Base-by-base conservation (phyloP, 2,329 filamentous ascomycete genomes). In the Erysiphe pisi region DNA sequence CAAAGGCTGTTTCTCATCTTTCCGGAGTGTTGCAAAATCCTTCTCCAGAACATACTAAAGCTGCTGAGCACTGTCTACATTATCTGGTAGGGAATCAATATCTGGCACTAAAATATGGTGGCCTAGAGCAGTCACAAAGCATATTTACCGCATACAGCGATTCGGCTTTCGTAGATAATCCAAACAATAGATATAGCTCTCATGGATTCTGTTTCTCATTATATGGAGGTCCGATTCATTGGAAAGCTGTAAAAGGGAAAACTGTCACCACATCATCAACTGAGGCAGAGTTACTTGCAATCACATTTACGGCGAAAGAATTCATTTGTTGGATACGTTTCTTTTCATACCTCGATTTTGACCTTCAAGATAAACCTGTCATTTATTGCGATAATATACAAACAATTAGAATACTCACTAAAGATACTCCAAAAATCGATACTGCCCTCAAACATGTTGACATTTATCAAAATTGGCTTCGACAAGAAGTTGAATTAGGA, bases 31-130 rank as follows among this genome's bases (percentile, higher is more conserved):
- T 75, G 9, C 71, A 75, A 25, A 75, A 75, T 25, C 43, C 71
- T 16, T 75, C 43, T 28, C 45, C 71, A 31, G 47, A 75, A 31
- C 45, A 52, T 18, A 31, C 25, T 58, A 12, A 75, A 75, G 71
- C 71, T 56, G 71, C 43, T 4, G 45, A 75, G 52, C 71, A 75
- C n/a, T 75, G 25, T 31, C 71, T 75, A 43, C 65, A n/a, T 43
- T 45, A 14, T 45, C 43, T 45, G 0, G 11, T 45, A 45, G 43
- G 43, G 1, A 45, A 45, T 45, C 11, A 36, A 36, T 36, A 36
- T 36, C 31, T 36, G 31, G 31, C 31, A 36, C 31, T 36, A 36
- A 36, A 36, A 36, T 36, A 36, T 36, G 31, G 6, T 36, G 31
- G 6, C 1, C 31, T 36, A 36, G 31, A 36, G 31, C 31, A 36